Percentiles rank a stretch among this genome's conserved stretches.
Conservation (phyloP, 352 stramenopile species). For the Phytophthora pluvialis region DNA sequence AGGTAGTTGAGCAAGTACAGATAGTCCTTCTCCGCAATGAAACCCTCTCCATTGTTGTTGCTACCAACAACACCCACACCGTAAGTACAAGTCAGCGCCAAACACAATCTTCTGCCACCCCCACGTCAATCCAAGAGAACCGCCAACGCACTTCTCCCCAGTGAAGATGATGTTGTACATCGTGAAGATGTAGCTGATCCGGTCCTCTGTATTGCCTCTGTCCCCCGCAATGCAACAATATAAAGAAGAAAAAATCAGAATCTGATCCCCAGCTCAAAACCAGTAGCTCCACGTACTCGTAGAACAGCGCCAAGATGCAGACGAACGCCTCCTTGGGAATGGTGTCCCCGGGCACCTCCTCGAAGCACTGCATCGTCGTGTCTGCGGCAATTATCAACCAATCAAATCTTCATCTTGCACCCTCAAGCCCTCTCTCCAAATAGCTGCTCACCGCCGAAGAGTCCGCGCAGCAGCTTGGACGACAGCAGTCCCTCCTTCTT, state of each 20-base stretch:
- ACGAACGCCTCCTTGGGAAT: constrained; percentile 83
- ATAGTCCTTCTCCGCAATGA: constrained; percentile 77
- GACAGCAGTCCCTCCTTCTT: constrained; percentile 74
- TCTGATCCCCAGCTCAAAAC: constrained; percentile 1
- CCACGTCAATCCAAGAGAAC: neutral
- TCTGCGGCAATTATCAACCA: constrained; percentile 36
- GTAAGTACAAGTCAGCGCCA: neutral
- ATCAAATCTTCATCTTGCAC: neutral
- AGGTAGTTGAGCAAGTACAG: constrained; percentile 73
- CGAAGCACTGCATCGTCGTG: constrained; percentile 69
- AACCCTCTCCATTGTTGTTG: constrained; percentile 59
- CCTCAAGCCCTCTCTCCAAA: neutral
- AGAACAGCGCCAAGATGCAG: constrained; percentile 69
- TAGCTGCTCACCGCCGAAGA: constrained; percentile 68
- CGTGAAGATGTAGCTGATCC: constrained; percentile 88
- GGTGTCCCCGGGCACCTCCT: constrained; percentile 54
- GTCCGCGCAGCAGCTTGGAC: constrained; percentile 75
- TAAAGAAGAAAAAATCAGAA: constrained; percentile 26
- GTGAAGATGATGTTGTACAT: constrained; percentile 87
- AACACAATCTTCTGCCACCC: neutral
- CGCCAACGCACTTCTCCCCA: constrained; percentile 58
- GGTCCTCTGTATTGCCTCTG: constrained; percentile 87
- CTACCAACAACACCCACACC: constrained; percentile 5
- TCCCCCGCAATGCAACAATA: constrained; percentile 12
- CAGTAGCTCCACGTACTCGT: constrained; percentile 57